phyloP scores from a whole-genome alignment of 2,329 filamentous ascomycete genomes.

The Fusarium longipes region DNA sequence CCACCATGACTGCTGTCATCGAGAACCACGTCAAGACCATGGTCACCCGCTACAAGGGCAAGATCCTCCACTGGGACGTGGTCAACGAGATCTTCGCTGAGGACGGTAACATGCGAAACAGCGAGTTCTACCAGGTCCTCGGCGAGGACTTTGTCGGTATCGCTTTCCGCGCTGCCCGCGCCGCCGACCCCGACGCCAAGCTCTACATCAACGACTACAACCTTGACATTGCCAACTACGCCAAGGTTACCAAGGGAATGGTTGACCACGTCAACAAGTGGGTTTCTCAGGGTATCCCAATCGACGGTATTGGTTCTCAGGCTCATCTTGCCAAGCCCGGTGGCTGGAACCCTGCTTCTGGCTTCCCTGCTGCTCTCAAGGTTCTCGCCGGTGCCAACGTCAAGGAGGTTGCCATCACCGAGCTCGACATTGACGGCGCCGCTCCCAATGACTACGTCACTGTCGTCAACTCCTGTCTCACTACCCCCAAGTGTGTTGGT shows the following conservation, averaged over 20 bases:
- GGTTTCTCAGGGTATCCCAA: constrained; percentile 65
- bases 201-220: constrained; percentile 83
- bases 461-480: constrained; percentile 68
- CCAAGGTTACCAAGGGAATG: constrained; percentile 69
- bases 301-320: constrained; percentile 67
- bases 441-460: constrained; percentile 67
- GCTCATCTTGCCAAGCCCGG: constrained; percentile 57
- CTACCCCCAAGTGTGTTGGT: constrained; percentile 69
- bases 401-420: constrained; percentile 73
- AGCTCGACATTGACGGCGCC: constrained; percentile 73
- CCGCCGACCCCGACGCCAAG: constrained; percentile 73
- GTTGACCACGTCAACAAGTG: constrained; percentile 71
- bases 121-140: constrained; percentile 74
- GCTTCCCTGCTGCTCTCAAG: constrained; percentile 61
- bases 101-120: constrained; percentile 67
- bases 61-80: constrained; percentile 67
- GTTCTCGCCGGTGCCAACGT: constrained; percentile 61
- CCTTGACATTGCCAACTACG: constrained; percentile 68
- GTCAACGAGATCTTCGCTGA: constrained; percentile 74
- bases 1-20: constrained; percentile 65
- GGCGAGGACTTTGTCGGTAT: constrained; percentile 77
- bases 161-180: constrained; percentile 75
- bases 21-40: constrained; percentile 69
- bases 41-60: constrained; percentile 70
- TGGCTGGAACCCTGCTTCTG: constrained; percentile 62